These are phyloP conservation scores for Phytophthora rubi DNA, from an alignment of 352 stramenopile species.

Conservation along the genomic window DNA sequence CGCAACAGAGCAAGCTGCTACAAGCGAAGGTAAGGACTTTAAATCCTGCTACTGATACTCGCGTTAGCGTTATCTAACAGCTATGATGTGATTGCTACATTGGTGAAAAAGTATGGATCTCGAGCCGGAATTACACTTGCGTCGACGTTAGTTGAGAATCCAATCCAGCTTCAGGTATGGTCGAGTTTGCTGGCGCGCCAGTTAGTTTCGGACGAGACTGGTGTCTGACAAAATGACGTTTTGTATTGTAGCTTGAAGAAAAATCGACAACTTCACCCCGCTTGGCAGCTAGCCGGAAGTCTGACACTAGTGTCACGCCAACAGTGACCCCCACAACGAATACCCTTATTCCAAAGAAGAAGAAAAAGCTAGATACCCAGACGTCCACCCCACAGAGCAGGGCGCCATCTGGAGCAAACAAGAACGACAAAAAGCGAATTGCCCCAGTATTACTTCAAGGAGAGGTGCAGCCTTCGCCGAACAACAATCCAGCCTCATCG, in stretches of 20 bases:
- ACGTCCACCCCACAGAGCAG: conserved; percentile 17
- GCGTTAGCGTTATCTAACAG: background rate
- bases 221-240: conserved; percentile 1
- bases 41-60: background rate
- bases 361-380: conserved; percentile 33
- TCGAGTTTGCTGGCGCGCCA: background rate
- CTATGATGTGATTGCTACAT: background rate
- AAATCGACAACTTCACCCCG: conserved; percentile 42
- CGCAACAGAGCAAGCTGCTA: conserved; percentile 80
- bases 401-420: conserved; percentile 38
- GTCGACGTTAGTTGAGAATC: conserved; percentile 82
- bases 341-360: conserved; percentile 75
- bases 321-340: conserved; percentile 36
- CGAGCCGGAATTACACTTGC: conserved; percentile 80
- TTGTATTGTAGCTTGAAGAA: conserved; percentile 64
- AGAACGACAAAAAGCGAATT: conserved; percentile 77
- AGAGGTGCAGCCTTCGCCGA: conserved; percentile 19
- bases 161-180: conserved; percentile 74
- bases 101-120: conserved; percentile 68
- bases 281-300: conserved; percentile 13
- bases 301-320: conserved; percentile 6
- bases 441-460: conserved; percentile 54
- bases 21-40: conserved; percentile 66
- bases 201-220: conserved; percentile 13
- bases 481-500: conserved; percentile 68